These are phyloP conservation scores for Fusarium fracticaudum DNA, from an alignment of 2,329 filamentous ascomycete genomes.

Conservation along the genomic window DNA sequence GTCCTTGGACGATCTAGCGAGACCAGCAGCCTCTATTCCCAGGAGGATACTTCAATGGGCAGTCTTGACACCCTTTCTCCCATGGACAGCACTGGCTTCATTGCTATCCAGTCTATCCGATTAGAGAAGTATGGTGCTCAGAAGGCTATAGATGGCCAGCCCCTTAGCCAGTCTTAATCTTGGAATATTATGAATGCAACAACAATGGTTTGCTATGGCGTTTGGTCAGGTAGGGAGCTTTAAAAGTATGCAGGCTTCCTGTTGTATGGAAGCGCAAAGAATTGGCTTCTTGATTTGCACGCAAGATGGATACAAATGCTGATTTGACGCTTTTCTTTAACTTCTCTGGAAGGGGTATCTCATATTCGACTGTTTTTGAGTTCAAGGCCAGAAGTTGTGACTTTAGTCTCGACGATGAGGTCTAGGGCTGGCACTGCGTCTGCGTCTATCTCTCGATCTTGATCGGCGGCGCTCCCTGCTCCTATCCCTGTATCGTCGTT, in stretches of 20 bases:
- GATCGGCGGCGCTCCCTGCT: constrained; percentile 38
- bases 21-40: constrained; percentile 61
- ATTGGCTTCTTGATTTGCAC: constrained; percentile 11
- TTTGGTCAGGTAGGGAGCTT: constrained; percentile 6
- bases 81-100: constrained; percentile 75
- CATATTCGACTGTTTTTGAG: not conserved
- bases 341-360: constrained; percentile 18
- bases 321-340: not conserved
- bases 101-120: constrained; percentile 53
- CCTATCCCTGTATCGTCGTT: constrained; percentile 28
- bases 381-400: not conserved
- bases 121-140: constrained; percentile 58
- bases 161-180: constrained; percentile 29
- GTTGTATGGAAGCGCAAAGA: not conserved
- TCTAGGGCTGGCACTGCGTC: constrained; percentile 27
- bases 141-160: constrained; percentile 49
- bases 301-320: not conserved
- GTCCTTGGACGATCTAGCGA: constrained; percentile 57
- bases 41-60: constrained; percentile 60
- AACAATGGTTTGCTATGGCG: constrained; percentile 24
- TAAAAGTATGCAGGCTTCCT: constrained; percentile 7
- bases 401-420: constrained; percentile 21
- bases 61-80: constrained; percentile 68
- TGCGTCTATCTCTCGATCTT: constrained; percentile 32
- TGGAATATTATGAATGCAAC: constrained; percentile 6